These are phyloP conservation scores for Yamadazyma buinensis DNA, from an alignment of 1,139 yeast species.

Conservation along the genomic window DNA sequence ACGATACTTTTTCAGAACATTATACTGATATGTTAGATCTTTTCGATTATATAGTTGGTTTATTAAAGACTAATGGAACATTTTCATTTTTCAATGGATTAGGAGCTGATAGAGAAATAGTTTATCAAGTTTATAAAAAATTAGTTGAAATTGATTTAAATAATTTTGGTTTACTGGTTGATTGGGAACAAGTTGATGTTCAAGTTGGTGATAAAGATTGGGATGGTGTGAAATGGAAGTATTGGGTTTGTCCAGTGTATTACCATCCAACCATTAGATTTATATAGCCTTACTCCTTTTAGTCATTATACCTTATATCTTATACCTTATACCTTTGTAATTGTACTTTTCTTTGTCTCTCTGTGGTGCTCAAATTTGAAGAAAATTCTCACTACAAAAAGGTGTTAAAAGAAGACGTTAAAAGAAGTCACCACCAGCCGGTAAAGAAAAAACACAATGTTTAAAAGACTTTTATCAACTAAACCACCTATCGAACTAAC, in stretches of 20 bases:
- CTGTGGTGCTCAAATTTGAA: too few species aligned
- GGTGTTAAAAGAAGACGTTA: too few species aligned
- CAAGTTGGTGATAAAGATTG: conserved; percentile 48
- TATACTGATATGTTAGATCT: conserved; percentile 79
- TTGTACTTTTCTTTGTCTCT: too few species aligned
- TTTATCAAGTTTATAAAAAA: conserved; percentile 84
- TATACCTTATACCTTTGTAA: too few species aligned
- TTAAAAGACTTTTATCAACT: conserved; percentile 11
- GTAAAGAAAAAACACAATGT: conserved; percentile 7
- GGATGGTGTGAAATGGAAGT: conserved; percentile 67
- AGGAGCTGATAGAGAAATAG: conserved; percentile 90
- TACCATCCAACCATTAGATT: conserved; percentile 62
- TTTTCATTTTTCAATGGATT: conserved; percentile 92
- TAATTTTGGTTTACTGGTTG: conserved; percentile 70
- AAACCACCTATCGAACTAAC: conserved; percentile 39
- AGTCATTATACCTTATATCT: too few species aligned
- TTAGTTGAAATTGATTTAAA: conserved; percentile 77
- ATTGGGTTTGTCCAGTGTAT: conserved; percentile 70
- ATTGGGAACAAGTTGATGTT: conserved; percentile 43
- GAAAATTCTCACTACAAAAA: too few species aligned
- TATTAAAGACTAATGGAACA: conserved; percentile 73
- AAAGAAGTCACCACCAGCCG: too few species aligned
- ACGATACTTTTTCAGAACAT: conserved; percentile 91
- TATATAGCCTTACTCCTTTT: too few species aligned
- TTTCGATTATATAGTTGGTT: conserved; percentile 77